Conservation (phyloP, 345 rosid genomes). For the Rhodamnia argentea region DNA sequence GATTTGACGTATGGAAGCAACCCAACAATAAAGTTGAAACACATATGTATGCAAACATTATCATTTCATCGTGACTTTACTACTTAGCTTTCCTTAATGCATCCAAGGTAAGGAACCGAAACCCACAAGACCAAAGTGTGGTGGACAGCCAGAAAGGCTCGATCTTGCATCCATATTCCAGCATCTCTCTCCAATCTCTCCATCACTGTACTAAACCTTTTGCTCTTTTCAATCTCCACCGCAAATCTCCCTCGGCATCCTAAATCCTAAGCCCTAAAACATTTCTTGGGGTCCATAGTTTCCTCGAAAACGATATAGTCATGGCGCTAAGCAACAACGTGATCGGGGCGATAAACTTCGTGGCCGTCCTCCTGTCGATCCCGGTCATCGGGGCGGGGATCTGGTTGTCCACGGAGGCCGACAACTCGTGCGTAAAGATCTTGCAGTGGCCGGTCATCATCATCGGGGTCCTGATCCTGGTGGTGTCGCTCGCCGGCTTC, state of each 20-base stretch:
- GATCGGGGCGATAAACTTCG: slow-evolving; percentile 78
- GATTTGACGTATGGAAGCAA: neutral
- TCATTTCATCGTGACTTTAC: neutral
- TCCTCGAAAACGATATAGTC: too few species aligned
- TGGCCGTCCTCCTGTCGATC: slow-evolving; percentile 71
- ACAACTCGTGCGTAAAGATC: slow-evolving; percentile 74
- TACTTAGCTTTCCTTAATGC: neutral
- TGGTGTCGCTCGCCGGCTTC: slow-evolving; percentile 67
- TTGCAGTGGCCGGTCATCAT: slow-evolving; percentile 92
- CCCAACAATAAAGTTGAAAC: neutral
- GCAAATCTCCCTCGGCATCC: neutral
- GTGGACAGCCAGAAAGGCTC: slow-evolving; percentile 7
- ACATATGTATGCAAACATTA: neutral
- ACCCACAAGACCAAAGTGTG: neutral
- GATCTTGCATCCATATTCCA: slow-evolving; percentile 2
- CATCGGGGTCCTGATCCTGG: slow-evolving; percentile 54
- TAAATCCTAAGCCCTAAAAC: neutral
- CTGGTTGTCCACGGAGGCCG: slow-evolving; percentile 70
- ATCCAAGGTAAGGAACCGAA: neutral
- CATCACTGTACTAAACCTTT: neutral
- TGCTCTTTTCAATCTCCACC: neutral
- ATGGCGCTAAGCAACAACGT: slow-evolving; percentile 86
- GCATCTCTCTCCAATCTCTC: neutral
- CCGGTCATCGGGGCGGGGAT: slow-evolving; percentile 86
- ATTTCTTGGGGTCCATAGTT: neutral